Conservation (phyloP, 495 filamentous ascomycete species). For the Trichocladium antarcticum region DNA sequence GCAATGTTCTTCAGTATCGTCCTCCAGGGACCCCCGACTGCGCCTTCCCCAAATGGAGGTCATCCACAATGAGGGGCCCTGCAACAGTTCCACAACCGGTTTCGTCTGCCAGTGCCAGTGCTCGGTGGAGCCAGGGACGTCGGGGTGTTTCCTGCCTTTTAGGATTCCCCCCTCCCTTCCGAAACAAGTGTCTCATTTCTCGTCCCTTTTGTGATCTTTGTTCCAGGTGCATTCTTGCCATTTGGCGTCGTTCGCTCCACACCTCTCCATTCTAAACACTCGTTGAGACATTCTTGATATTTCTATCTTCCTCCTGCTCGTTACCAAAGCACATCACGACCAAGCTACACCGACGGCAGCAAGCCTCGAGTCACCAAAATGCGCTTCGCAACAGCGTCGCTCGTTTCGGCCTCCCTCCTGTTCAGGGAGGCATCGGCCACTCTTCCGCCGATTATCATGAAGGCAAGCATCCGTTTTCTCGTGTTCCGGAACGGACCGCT, state of each 20-base stretch:
- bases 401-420: constrained; percentile 36
- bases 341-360: neutral
- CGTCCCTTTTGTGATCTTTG: constrained; percentile 9
- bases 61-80: neutral
- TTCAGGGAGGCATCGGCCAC: constrained; percentile 43
- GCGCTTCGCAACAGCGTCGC: constrained; percentile 34
- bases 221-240: neutral
- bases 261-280: constrained; percentile 27
- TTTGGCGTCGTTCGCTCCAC: constrained; percentile 1
- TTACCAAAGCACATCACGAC: neutral
- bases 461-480: constrained; percentile 29
- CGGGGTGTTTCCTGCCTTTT: neutral
- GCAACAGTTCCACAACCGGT: constrained; percentile 1
- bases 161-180: neutral
- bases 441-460: constrained; percentile 60
- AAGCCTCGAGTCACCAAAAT: constrained; percentile 21
- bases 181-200: neutral
- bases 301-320: constrained; percentile 13
- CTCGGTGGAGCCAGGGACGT: neutral
- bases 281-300: constrained; percentile 22
- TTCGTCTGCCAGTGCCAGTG: neutral
- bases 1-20: neutral
- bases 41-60: neutral
- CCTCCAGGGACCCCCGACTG: neutral
- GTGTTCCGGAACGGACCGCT: neutral